Evolutionary conservation across 2,329 filamentous ascomycete genomes (phyloP), one percentile per base, ranked within the genome.

Genomic region (Delphinella strobiligena): DNA sequence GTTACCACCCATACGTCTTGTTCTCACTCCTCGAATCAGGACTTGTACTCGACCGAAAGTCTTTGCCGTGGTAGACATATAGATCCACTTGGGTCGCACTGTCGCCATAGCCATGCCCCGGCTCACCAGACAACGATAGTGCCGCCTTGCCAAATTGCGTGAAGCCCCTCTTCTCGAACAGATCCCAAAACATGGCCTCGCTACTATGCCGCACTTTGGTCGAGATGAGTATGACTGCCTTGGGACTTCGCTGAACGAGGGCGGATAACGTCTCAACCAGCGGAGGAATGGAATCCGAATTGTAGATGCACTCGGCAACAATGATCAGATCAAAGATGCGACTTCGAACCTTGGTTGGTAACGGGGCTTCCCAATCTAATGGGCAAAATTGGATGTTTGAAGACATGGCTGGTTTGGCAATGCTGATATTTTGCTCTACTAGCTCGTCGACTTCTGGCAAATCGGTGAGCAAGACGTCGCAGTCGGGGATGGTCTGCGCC

Each of bases 291-390:
- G 74, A 80, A 49, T 81, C 78, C 12, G 71, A 64, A 54, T 84
- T 84, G 59, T 85, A 85, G 2, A 79, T 84, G 58, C 80, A 84
- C 54, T 85, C 80, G 2, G 78, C 76, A 1, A 82, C 71, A 3
- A 82, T 54, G 16, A 83, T 66, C 24, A 84, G 51, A 53, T 81
- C 72, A 49, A 74, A 67, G 9, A 67, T 55, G 29, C 62, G 53
- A 4, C 55, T 50, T 19, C 49, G 47, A 3, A 64, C 38, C 5
- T 40, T 43, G 31, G 44, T 29, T 1, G 71, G 65, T 5, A 78
- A 55, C 3, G 65, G 54, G 11, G 63, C 53, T n/a, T 75, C 68
- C 80, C 80, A 85, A 53, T 82, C 74, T 4, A 84, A 65, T 2
- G 71, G 61, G 37, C 64, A 55, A 47, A 74, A 76, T 4, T 52